phyloP scores from a whole-genome alignment of 371 early-diverging fungal genomes.

The Rhizopus microsporus region DNA sequence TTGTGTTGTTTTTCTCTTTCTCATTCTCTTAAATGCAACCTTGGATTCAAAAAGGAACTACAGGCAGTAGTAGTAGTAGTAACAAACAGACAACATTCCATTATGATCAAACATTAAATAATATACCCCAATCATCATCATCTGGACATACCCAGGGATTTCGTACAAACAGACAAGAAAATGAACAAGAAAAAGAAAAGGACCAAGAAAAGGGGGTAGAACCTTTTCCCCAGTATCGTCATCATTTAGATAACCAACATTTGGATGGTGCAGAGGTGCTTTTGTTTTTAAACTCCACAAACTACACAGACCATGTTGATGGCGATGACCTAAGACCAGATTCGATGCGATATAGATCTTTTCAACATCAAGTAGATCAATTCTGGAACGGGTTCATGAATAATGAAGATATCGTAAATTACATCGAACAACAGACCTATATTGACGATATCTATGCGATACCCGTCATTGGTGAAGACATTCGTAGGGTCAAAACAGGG shows the following conservation, averaged over 20 bases:
- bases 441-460: slow-evolving; percentile 45
- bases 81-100: slow-evolving; percentile 9
- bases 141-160: slow-evolving; percentile 1
- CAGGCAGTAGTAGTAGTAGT: neutral
- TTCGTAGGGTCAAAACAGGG: slow-evolving; percentile 32
- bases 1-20: slow-evolving; percentile 2
- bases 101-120: slow-evolving; percentile 16
- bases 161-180: slow-evolving; percentile 1
- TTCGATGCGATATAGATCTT: slow-evolving; percentile 25
- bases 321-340: slow-evolving; percentile 34
- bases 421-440: slow-evolving; percentile 33
- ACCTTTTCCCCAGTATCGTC: neutral
- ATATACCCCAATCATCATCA: slow-evolving; percentile 4
- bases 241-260: neutral
- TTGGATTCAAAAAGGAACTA: slow-evolving; percentile 20
- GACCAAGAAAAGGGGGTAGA: neutral
- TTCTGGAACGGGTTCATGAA: slow-evolving; percentile 20
- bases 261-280: slow-evolving; percentile 36
- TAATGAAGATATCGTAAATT: slow-evolving; percentile 42
- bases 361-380: slow-evolving; percentile 40
- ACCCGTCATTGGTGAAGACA: slow-evolving; percentile 25
- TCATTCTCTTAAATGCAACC: slow-evolving; percentile 19
- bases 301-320: slow-evolving; percentile 36
- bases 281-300: slow-evolving; percentile 29
- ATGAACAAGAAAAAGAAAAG: neutral